Evolutionary conservation across 495 filamentous ascomycete species (phyloP), one percentile per base, ranked within the genome.

Genomic region (Lentithecium fluviatile): DNA sequence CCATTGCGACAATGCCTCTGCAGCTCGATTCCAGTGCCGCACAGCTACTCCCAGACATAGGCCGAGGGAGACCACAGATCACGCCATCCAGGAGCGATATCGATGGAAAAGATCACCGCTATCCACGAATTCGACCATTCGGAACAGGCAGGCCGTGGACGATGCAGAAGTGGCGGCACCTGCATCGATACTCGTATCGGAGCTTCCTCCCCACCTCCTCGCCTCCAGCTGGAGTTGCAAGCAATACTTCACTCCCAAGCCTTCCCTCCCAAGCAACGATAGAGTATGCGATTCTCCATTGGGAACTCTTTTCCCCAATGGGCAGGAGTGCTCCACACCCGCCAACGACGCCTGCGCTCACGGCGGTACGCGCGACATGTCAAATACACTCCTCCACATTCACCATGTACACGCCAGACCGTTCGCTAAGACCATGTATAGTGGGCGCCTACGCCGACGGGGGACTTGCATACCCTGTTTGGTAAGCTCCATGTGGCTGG

Each of bases 381-480:
- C 29, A 32, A 32, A 32, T 32, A 32, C 29, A 4, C 29, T 10
- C 29, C 29, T 15, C 40, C 45, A 25, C 17, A 23, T 43, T 13
- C 32, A 40, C 38, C 58, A 53, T 46, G 0, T 32, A 15, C 47
- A 56, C 20, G 37, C 15, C 34, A 45, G 58, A 40, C 17, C 11
- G 48, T 45, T 46, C 38, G 12, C 12, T 11, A 56, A 17, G 54
- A 19, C 47, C 38, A 25, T 15, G n/a, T n/a, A 42, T 37, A 24
- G 37, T 26, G 52, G 45, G 57, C 52, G 64, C n/a, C 23, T 40
- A 40, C 20, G 46, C 11, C 29, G 29, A 47, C n/a, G 6, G 38
- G 52, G 64, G 64, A 67, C 60, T 67, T 57, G 21, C 55, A 63
- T 67, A 63, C 64, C 64, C 19, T 10, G 29, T 60, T 63, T 29